Percentiles rank a stretch among this genome's conserved stretches.
phyloP scores from a whole-genome alignment of 352 stramenopile genomes.

The Aphanomyces stellatus region DNA sequence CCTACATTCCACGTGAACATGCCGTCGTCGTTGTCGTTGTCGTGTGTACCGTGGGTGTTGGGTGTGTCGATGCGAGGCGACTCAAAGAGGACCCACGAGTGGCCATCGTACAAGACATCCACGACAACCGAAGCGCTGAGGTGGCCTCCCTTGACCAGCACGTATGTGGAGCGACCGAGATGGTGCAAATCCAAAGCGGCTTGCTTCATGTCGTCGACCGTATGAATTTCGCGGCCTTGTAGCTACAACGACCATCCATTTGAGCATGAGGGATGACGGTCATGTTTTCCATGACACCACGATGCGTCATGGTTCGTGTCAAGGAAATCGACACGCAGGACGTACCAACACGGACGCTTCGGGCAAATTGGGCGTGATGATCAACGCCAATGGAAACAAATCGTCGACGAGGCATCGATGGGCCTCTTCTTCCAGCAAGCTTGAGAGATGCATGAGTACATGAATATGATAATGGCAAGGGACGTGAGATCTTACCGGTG shows the following conservation, averaged over 20 bases:
- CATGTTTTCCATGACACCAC: too few relatives aligned
- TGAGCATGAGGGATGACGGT: neutral
- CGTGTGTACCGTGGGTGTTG: slow-evolving; percentile 48
- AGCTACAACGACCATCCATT: slow-evolving; percentile 23
- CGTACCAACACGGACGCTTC: slow-evolving; percentile 84
- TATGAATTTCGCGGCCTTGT: slow-evolving; percentile 29
- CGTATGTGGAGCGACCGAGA: slow-evolving; percentile 44
- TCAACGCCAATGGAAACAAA: slow-evolving; percentile 80
- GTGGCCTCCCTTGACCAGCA: slow-evolving; percentile 93
- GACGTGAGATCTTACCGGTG: slow-evolving; percentile 23
- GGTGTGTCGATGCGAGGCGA: neutral
- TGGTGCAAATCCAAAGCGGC: slow-evolving; percentile 65
- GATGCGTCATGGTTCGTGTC: neutral
- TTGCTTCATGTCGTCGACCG: slow-evolving; percentile 55
- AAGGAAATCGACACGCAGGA: too few relatives aligned
- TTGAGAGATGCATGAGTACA: slow-evolving; percentile 11
- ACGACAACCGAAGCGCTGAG: slow-evolving; percentile 7
- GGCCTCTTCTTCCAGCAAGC: slow-evolving; percentile 71
- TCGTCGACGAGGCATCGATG: slow-evolving; percentile 53
- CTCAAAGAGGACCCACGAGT: neutral
- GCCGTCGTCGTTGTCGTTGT: neutral
- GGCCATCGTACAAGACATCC: slow-evolving; percentile 22
- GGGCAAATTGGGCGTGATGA: slow-evolving; percentile 93
- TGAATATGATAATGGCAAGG: neutral
- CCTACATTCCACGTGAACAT: slow-evolving; percentile 25